Evolutionary conservation across 306 rosid genomes (phyloP).

Genomic region (Lagenaria siceraria): DNA sequence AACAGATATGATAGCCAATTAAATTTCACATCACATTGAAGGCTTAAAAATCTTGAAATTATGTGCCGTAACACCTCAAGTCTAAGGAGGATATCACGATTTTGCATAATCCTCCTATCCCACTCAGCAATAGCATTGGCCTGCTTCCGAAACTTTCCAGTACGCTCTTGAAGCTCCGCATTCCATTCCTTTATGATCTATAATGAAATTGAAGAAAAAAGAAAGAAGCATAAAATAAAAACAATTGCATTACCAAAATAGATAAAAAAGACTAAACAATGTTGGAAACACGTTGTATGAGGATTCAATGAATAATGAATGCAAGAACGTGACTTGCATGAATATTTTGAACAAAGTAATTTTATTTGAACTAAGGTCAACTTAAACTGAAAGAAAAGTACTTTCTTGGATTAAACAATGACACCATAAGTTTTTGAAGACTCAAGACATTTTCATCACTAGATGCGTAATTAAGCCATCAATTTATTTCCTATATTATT

Average conservation of each 20-base stretch:
- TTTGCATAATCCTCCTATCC: constrained; percentile 60
- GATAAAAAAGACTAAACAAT: background rate
- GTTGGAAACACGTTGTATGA: background rate
- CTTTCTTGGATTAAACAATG: background rate
- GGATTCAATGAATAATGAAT: background rate
- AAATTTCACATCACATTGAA: background rate
- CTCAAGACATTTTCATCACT: background rate
- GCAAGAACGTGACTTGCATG: background rate
- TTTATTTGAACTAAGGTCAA: background rate
- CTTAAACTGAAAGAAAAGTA: background rate
- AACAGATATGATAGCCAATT: background rate
- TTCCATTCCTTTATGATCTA: constrained; percentile 97
- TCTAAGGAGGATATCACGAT: constrained; percentile 73
- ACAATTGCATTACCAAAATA: background rate
- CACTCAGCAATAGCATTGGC: constrained; percentile 92
- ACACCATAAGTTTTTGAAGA: background rate
- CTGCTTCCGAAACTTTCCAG: constrained; percentile 88
- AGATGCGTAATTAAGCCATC: background rate
- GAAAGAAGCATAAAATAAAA: background rate
- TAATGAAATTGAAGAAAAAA: background rate
- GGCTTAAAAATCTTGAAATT: background rate
- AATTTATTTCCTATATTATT: background rate
- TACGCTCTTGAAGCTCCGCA: constrained; percentile 86
- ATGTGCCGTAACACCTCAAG: constrained; percentile 49
- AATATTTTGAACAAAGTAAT: background rate